Conservation (phyloP, 1,139 yeast species). For the Scheffersomyces cryptocercus region DNA sequence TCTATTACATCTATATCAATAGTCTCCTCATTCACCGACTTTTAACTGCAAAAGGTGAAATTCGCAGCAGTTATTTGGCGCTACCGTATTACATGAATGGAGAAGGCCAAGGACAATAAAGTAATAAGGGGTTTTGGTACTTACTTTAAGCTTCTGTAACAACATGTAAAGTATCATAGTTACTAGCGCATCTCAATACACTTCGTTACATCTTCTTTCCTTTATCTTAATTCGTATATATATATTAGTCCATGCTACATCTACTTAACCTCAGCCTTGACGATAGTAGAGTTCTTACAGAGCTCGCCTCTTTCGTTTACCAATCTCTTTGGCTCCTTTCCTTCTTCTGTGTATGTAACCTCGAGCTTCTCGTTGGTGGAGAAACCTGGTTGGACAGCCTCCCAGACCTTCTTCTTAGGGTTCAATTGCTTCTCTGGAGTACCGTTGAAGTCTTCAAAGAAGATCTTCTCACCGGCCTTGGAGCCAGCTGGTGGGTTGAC, state of each 20-base stretch:
- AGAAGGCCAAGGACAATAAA: no score
- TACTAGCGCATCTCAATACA: no score
- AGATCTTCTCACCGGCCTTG: conserved; percentile 93
- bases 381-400: conserved; percentile 88
- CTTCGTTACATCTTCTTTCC: no score
- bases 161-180: no score
- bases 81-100: no score
- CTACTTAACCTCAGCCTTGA: conserved; percentile 73
- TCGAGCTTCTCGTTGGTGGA: conserved; percentile 74
- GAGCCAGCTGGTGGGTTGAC: conserved; percentile 95
- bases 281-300: conserved; percentile 68
- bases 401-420: conserved; percentile 99
- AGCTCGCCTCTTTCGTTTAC: conserved; percentile 74
- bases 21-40: no score
- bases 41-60: no score
- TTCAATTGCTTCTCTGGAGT: conserved; percentile 90
- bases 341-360: conserved; percentile 81
- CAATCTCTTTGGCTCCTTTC: conserved; percentile 74
- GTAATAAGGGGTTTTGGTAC: no score
- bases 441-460: conserved; percentile 87
- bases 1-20: no score
- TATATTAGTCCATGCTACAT: not conserved
- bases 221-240: no score
- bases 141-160: no score
- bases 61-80: no score